phyloP scores from a whole-genome alignment of 2,329 filamentous ascomycete species.

The Triangularia setosa region DNA sequence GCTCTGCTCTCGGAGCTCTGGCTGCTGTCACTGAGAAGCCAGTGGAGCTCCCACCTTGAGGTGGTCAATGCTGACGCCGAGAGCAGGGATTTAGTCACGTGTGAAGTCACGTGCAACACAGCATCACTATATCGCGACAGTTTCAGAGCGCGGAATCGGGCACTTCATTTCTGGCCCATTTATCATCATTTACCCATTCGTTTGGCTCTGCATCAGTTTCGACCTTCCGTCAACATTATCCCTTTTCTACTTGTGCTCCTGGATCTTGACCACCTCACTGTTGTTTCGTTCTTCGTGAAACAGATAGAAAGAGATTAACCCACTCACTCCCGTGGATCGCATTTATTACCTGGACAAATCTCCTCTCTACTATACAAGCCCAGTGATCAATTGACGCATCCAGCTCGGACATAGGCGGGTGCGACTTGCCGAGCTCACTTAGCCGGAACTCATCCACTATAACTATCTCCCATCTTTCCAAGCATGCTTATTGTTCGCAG shows the following conservation, averaged over 20 bases:
- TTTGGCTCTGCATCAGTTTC: too few relatives aligned
- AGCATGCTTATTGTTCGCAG: background rate
- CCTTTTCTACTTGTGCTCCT: too few relatives aligned
- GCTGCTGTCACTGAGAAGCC: constrained; percentile 2
- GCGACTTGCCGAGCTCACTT: background rate
- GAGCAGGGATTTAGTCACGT: constrained; percentile 4
- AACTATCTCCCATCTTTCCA: background rate
- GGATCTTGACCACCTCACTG: too few relatives aligned
- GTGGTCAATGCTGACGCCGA: background rate
- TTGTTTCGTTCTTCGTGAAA: too few relatives aligned
- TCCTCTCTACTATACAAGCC: background rate
- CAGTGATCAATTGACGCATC: background rate
- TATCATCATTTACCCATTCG: too few relatives aligned
- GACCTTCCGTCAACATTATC: too few relatives aligned
- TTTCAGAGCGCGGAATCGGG: too few relatives aligned
- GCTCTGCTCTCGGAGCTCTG: constrained; percentile 8
- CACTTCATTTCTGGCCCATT: too few relatives aligned
- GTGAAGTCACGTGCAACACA: background rate
- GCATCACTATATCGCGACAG: too few relatives aligned
- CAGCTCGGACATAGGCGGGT: background rate
- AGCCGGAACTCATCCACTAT: background rate
- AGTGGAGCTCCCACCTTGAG: constrained; percentile 17
- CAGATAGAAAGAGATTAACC: too few relatives aligned
- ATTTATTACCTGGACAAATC: background rate
- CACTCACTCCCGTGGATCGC: too few relatives aligned